Conservation (phyloP, 2,329 filamentous ascomycete species). For the Lachnellula willkommii region DNA sequence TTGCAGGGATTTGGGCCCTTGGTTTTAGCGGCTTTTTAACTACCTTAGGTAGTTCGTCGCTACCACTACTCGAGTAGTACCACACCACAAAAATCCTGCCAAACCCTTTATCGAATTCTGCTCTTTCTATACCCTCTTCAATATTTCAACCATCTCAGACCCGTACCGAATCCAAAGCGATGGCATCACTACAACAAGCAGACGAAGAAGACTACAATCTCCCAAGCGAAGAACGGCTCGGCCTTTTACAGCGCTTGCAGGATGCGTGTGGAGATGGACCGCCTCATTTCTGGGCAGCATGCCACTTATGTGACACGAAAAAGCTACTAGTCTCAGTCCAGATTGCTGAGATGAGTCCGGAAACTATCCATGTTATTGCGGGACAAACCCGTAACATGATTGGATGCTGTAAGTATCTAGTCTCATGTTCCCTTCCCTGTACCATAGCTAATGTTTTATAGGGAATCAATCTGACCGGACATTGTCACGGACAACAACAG, state of each 20-base stretch:
- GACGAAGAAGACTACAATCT: slow-evolving; percentile 15
- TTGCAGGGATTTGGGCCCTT: too few relatives aligned
- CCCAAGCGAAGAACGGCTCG: slow-evolving; percentile 11
- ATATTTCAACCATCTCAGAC: too few relatives aligned
- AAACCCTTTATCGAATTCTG: too few relatives aligned
- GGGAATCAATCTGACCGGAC: slow-evolving; percentile 7
- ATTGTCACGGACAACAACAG: slow-evolving; percentile 4
- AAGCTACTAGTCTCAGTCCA: slow-evolving; percentile 10
- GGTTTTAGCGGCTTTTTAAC: too few relatives aligned
- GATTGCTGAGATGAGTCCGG: not conserved
- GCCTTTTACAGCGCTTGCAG: slow-evolving; percentile 12
- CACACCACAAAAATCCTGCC: too few relatives aligned
- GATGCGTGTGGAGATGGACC: slow-evolving; percentile 9
- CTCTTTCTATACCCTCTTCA: too few relatives aligned
- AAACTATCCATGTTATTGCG: slow-evolving; percentile 3
- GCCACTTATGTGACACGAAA: slow-evolving; percentile 14
- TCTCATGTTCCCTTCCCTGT: slow-evolving; percentile 1
- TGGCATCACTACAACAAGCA: slow-evolving; percentile 2
- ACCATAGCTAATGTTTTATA: slow-evolving; percentile 12
- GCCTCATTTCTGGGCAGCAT: slow-evolving; percentile 17
- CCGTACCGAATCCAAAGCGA: too few relatives aligned
- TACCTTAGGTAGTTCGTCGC: too few relatives aligned
- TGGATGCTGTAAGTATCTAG: slow-evolving; percentile 14
- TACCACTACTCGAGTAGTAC: too few relatives aligned
- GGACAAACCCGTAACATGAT: slow-evolving; percentile 8